phyloP scores from a whole-genome alignment of 1,284 basidiomycete species.

The Rhodotorula sp. region DNA sequence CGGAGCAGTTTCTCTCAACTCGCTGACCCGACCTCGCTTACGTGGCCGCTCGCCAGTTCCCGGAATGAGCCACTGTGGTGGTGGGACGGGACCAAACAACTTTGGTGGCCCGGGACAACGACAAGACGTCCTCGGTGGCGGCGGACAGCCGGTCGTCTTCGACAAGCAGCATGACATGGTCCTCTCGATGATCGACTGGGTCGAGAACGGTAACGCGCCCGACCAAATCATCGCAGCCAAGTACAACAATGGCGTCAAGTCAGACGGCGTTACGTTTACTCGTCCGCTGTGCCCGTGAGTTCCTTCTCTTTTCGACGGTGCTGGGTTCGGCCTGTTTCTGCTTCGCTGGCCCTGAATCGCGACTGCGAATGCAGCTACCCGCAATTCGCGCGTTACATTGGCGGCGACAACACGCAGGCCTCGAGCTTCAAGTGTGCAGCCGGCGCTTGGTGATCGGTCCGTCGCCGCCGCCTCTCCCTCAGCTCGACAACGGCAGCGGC shows the following conservation, averaged over 20 bases:
- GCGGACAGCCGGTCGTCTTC: neutral
- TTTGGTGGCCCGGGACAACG: slow-evolving; percentile 10
- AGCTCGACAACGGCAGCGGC: no score
- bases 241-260: slow-evolving; percentile 16
- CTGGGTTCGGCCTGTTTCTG: no score
- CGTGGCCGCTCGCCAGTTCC: neutral
- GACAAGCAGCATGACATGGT: slow-evolving; percentile 37
- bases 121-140: slow-evolving; percentile 9
- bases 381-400: neutral
- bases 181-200: slow-evolving; percentile 35
- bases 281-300: slow-evolving; percentile 19
- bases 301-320: no score
- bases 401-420: slow-evolving; percentile 17
- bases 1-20: no score
- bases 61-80: slow-evolving; percentile 29
- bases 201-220: slow-evolving; percentile 34
- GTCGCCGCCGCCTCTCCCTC: no score
- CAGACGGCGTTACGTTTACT: slow-evolving; percentile 16
- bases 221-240: slow-evolving; percentile 20
- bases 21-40: neutral
- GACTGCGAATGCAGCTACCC: neutral
- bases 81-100: slow-evolving; percentile 16
- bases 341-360: neutral
- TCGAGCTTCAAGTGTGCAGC: slow-evolving; percentile 22
- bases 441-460: no score